Conservation (phyloP, 1,139 yeast genomes). For the Geotrichum restrictum region DNA sequence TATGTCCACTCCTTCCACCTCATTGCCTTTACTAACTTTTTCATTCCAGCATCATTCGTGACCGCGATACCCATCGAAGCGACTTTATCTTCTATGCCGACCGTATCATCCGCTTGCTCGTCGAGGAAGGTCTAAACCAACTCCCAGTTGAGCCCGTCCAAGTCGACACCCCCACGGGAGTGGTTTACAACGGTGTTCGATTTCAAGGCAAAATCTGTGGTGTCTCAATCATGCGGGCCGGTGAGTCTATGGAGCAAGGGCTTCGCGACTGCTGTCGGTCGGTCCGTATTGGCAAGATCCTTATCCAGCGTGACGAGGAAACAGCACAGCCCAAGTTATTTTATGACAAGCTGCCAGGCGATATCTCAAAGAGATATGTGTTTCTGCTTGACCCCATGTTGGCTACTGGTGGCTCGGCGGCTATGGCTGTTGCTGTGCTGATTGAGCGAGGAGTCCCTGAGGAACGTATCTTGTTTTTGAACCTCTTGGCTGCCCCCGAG, state of each 20-base stretch:
- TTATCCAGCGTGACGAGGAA: conserved; percentile 96
- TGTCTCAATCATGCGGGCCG: conserved; percentile 94
- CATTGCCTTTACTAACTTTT: background rate
- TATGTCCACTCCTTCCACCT: background rate
- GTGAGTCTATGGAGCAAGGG: conserved; percentile 98
- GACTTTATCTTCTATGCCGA: conserved; percentile 95
- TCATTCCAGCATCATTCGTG: conserved; percentile 66
- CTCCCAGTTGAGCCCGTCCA: conserved; percentile 70
- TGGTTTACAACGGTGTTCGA: conserved; percentile 68
- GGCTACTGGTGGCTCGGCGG: conserved; percentile 97
- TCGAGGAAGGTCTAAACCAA: conserved; percentile 91
- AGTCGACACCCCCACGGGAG: conserved; percentile 75
- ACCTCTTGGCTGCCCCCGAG: conserved; percentile 90
- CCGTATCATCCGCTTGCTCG: conserved; percentile 84
- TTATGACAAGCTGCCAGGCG: conserved; percentile 91
- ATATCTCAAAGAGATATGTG: conserved; percentile 81
- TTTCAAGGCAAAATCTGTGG: conserved; percentile 95
- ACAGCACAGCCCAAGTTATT: conserved; percentile 57
- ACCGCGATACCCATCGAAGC: conserved; percentile 69
- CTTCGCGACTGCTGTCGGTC: conserved; percentile 93
- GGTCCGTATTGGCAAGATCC: conserved; percentile 90
- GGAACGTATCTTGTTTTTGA: conserved; percentile 82
- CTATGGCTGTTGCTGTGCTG: conserved; percentile 92
- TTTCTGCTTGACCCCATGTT: conserved; percentile 92
- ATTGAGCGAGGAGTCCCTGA: conserved; percentile 79